Base-by-base conservation (phyloP, 2,329 filamentous ascomycete genomes). In the Akanthomyces muscarius region DNA sequence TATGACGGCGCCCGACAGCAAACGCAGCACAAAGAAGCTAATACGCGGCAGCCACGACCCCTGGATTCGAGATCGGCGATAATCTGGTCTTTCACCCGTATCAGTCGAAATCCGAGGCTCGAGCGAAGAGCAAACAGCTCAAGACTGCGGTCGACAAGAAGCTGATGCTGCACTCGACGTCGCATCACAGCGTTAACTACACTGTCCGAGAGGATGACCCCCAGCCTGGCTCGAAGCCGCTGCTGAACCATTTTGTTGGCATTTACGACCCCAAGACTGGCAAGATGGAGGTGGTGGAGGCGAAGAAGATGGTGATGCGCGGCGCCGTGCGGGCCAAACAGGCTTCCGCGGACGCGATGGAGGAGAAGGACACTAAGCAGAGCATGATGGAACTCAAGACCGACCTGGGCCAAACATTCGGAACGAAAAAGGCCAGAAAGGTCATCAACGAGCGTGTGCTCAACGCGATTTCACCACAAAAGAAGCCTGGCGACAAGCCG, bases 381-480 rank as follows among this genome's bases (percentile, higher is more conserved):
- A 83, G 78, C 51, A 83, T 83, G 70, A 77, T 83, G 69, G 84
- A 88, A 33, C 83, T 84, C 71, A 85, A 85, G 68, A 88, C 86
- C 68, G 85, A 88, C 2, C 85, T 96, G 14, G 90, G 89, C 47
- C 83, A 90, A 69, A 86, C 89, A 38, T 96, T 96, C 70, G 91
- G 91, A 73, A 94, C 90, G 30, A 92, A 91, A 79, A 94, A 93
- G 76, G 89, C 91, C 25, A 89, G 88, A 80, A 94, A 93, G 77
- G 89, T 86, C 1, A 86, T 95, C 68, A 81, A 83, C 33, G 84
- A 87, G 62, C 81, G 84, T 66, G 86, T 86, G 2, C 82, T 90
- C 69, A 92, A 93, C 71, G 89, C 89, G 21, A 91, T 94, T 68
- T 77, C 76, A 48, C 75, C 79, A 48, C 72, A 73, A 70, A 76